Percentiles rank a stretch among this genome's conserved stretches.
Evolutionary conservation across 2,329 filamentous ascomycete genomes (phyloP).

Genomic region (Nemania bipapillata): DNA sequence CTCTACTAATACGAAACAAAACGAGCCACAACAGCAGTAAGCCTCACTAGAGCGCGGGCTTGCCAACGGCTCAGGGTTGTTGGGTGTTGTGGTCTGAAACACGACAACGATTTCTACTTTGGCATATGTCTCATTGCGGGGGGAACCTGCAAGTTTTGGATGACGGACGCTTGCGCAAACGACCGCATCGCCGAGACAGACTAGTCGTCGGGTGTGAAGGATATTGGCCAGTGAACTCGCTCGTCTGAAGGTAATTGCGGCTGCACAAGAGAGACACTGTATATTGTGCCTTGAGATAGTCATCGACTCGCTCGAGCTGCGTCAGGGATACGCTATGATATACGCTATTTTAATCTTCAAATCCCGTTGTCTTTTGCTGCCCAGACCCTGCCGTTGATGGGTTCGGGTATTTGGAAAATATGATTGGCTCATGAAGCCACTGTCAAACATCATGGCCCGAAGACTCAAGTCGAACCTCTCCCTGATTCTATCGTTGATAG

Average conservation of each 20-base stretch:
- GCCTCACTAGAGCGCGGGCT: conserved; percentile 31
- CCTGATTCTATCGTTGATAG: conserved; percentile 11
- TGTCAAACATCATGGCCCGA: conserved; percentile 34
- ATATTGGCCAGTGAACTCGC: conserved; percentile 25
- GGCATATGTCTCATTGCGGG: conserved; percentile 41
- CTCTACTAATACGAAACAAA: conserved; percentile 16
- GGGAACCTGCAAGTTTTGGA: conserved; percentile 49
- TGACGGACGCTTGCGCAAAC: conserved; percentile 57
- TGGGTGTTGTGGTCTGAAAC: conserved; percentile 42
- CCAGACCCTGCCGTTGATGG: conserved; percentile 27
- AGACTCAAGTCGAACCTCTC: conserved; percentile 8
- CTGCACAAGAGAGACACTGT: conserved; percentile 50
- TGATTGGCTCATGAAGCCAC: conserved; percentile 30
- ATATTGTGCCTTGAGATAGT: conserved; percentile 30
- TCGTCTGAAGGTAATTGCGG: conserved; percentile 48
- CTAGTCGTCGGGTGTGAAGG: conserved; percentile 32
- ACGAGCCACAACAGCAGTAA: conserved; percentile 1
- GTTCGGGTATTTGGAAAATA: conserved; percentile 32
- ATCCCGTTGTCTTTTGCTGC: conserved; percentile 29
- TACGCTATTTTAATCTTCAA: conserved; percentile 36
- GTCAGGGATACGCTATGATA: conserved; percentile 22
- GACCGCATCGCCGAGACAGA: conserved; percentile 47
- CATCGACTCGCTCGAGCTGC: conserved; percentile 1
- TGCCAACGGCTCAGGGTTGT: conserved; percentile 38
- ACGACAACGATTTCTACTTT: conserved; percentile 42